Base-by-base conservation (phyloP, 169 alveolate genomes). In the Plasmodium cynomolgi region DNA sequence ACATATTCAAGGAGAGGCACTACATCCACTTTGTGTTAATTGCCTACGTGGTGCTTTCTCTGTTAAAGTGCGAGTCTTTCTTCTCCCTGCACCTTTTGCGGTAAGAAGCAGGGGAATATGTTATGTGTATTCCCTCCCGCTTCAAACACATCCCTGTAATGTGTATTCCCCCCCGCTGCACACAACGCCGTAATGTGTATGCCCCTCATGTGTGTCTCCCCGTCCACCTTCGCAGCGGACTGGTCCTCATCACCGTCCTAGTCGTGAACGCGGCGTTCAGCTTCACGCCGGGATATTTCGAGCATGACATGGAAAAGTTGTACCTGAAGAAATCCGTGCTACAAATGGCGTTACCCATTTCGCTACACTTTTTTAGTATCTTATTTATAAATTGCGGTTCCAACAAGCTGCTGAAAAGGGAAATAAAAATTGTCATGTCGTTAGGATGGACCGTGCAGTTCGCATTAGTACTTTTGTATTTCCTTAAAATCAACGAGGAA, bases 381-480 rank as follows among this genome's bases (percentile, higher is more conserved):
- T 13, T 86, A 9, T 86, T 77, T 77, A 54, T 86, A 77, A 77
- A 79, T 31, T 50, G 93, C 31, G 81, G 86, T 34, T 50, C 29
- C 7, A 74, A 77, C 44, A 86, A 86, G n/a, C 1, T 71, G 11
- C 41, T 86, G 71, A 44, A 29, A 50, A 77, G 47, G 68, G 31
- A 79, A 31, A 86, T 86, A 75, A 86, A 77, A 86, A 6, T n/a
- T 0, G 44, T 31, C 37, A 75, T 58, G 47, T 54, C 50, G 0
- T 11, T 71, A 74, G 47, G 54, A 71, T 86, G 93, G 93, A 86
- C 93, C 34, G 29, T 75, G 44, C 93, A 86, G 41, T 86, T 50
- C 71, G 37, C 33, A 20, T 68, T 86, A 26, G 88, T 86, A 75
- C 3, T 86, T 86, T n/a, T 77, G 13, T 75, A 56, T 50, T 34